These are phyloP conservation scores for Phytophthora pini DNA, from an alignment of 352 stramenopile species.

Conservation along the genomic window DNA sequence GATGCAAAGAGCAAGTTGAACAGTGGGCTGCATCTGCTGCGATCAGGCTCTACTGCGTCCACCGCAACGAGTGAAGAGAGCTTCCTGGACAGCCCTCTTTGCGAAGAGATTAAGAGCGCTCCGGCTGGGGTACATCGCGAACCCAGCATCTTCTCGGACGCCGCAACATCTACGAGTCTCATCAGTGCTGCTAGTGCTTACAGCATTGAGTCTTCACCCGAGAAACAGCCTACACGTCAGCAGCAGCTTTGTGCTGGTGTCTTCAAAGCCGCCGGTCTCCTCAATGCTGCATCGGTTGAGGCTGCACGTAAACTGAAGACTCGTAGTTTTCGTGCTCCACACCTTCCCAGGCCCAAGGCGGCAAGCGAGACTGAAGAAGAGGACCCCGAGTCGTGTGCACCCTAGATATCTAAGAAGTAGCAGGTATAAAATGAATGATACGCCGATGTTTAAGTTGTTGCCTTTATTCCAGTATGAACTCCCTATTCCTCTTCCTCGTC, in stretches of 20 bases:
- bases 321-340: slow-evolving; percentile 25
- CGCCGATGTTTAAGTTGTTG: slow-evolving; percentile 31
- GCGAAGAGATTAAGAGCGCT: slow-evolving; percentile 30
- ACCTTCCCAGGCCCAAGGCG: slow-evolving; percentile 30
- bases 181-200: slow-evolving; percentile 16
- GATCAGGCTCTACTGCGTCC: slow-evolving; percentile 52
- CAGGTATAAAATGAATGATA: slow-evolving; percentile 35
- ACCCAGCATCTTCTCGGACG: slow-evolving; percentile 27
- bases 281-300: slow-evolving; percentile 62
- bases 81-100: slow-evolving; percentile 39
- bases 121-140: slow-evolving; percentile 23
- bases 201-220: slow-evolving; percentile 1
- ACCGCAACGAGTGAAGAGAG: slow-evolving; percentile 64
- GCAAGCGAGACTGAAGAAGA: slow-evolving; percentile 55
- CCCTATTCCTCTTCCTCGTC: slow-evolving; percentile 46
- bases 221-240: slow-evolving; percentile 26
- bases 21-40: slow-evolving; percentile 43
- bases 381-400: slow-evolving; percentile 24
- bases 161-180: slow-evolving; percentile 16
- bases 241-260: slow-evolving; percentile 51
- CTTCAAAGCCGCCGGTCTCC: slow-evolving; percentile 48
- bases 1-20: slow-evolving; percentile 40
- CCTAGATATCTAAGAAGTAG: slow-evolving; percentile 21
- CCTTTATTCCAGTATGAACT: background rate
- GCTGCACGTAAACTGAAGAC: slow-evolving; percentile 63